These are phyloP conservation scores for Daldinia loculata DNA, from an alignment of 495 filamentous ascomycete species.

Conservation along the genomic window DNA sequence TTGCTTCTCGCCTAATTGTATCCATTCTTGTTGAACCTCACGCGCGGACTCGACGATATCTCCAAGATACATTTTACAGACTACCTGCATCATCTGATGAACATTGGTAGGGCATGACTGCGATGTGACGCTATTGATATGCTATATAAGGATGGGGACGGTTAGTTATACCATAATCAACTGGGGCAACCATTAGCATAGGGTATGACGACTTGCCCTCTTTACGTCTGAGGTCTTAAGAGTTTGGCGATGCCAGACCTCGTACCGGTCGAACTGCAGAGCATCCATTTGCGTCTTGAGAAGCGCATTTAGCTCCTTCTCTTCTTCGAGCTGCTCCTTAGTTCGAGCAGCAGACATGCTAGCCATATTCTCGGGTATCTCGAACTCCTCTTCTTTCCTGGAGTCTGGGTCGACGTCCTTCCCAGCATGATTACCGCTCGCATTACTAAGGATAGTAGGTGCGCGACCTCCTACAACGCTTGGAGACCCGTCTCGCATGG, in stretches of 20 bases:
- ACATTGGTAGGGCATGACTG: slow-evolving; percentile 84
- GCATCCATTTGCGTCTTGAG: slow-evolving; percentile 73
- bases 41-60: slow-evolving; percentile 83
- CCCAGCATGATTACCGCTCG: slow-evolving; percentile 43
- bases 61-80: slow-evolving; percentile 84
- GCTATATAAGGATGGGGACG: slow-evolving; percentile 49
- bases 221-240: slow-evolving; percentile 61
- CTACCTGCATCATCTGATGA: slow-evolving; percentile 79
- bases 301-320: slow-evolving; percentile 67
- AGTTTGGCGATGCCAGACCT: slow-evolving; percentile 74
- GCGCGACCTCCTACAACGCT: slow-evolving; percentile 60
- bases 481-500: slow-evolving; percentile 46
- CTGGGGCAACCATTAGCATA: not conserved
- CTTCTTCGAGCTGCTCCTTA: slow-evolving; percentile 73
- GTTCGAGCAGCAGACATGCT: slow-evolving; percentile 60
- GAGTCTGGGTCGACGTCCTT: slow-evolving; percentile 63
- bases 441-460: slow-evolving; percentile 58
- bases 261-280: slow-evolving; percentile 76
- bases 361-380: slow-evolving; percentile 68
- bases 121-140: slow-evolving; percentile 87
- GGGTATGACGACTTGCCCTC: slow-evolving; percentile 51
- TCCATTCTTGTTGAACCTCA: slow-evolving; percentile 81
- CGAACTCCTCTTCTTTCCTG: slow-evolving; percentile 71
- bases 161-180: slow-evolving; percentile 40
- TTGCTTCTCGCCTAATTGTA: slow-evolving; percentile 63